A percentile compares a stretch with the other conserved stretches of the same genome.
Conservation (phyloP, 192 early-diverging fungal species). For the Podila epigama region DNA sequence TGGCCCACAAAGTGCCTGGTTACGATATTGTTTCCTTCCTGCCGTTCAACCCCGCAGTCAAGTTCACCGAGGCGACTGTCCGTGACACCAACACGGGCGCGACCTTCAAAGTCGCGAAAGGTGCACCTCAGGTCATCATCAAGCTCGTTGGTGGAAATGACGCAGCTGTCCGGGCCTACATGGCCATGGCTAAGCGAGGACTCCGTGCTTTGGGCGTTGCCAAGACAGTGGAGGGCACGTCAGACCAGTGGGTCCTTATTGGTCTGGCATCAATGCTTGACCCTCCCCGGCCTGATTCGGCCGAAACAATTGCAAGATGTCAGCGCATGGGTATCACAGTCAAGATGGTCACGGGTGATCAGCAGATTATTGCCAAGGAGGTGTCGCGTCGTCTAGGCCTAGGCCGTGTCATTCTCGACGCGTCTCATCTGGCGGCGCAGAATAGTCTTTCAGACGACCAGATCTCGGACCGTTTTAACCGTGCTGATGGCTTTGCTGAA, state of each 20-base stretch:
- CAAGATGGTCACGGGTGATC: conserved; percentile 87
- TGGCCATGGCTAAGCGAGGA: conserved; percentile 69
- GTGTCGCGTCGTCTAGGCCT: conserved; percentile 76
- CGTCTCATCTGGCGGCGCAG: conserved; percentile 62
- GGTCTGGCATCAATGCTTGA: conserved; percentile 73
- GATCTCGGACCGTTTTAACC: conserved; percentile 61
- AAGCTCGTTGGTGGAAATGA: conserved; percentile 58
- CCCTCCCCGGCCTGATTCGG: conserved; percentile 74
- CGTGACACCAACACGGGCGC: conserved; percentile 55
- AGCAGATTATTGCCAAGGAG: conserved; percentile 75
- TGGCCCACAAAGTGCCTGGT: conserved; percentile 65
- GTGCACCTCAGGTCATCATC: conserved; percentile 78
- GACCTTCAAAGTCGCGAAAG: conserved; percentile 71
- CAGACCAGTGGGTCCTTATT: conserved; percentile 66
- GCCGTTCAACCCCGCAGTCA: conserved; percentile 77
- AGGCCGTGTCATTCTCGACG: conserved; percentile 71
- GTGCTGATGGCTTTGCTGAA: conserved; percentile 79
- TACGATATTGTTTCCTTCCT: conserved; percentile 71
- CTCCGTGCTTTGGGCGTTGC: conserved; percentile 79
- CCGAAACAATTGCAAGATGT: conserved; percentile 71
- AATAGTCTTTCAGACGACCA: conserved; percentile 53
- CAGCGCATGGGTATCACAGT: conserved; percentile 68
- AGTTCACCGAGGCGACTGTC: conserved; percentile 74
- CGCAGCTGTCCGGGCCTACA: conserved; percentile 61
- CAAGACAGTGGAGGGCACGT: conserved; percentile 53